Conservation (phyloP, 2,329 filamentous ascomycete genomes). For the Pseudogymnoascus pannorum region DNA sequence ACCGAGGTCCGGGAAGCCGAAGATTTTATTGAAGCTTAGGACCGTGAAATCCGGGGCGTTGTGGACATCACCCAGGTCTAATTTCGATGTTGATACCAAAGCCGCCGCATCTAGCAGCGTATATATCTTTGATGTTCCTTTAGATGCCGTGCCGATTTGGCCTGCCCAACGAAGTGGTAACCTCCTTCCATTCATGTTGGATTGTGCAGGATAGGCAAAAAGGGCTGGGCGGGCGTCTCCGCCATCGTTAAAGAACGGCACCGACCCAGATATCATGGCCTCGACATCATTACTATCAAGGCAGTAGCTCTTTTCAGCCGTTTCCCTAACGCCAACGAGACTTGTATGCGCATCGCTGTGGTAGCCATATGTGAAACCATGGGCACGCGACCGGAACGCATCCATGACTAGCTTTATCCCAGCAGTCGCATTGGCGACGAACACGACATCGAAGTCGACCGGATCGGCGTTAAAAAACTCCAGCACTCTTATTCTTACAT, state of each 20-base stretch:
- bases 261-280: conserved; percentile 49
- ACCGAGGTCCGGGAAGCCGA: conserved; percentile 88
- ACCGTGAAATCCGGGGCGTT: conserved; percentile 75
- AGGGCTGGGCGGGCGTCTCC: conserved; percentile 33
- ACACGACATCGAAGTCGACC: conserved; percentile 76
- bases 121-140: conserved; percentile 38
- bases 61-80: conserved; percentile 58
- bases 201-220: conserved; percentile 85
- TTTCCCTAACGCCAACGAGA: conserved; percentile 68
- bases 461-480: conserved; percentile 76
- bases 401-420: conserved; percentile 83
- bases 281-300: conserved; percentile 58
- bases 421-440: conserved; percentile 87
- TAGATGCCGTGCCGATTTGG: conserved; percentile 33
- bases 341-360: conserved; percentile 81
- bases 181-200: conserved; percentile 80
- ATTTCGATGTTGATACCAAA: conserved; percentile 65
- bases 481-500: conserved; percentile 63
- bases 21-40: conserved; percentile 94
- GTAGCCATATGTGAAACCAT: conserved; percentile 75
- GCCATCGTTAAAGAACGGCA: conserved; percentile 26
- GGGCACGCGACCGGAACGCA: conserved; percentile 57
- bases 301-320: conserved; percentile 58
- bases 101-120: conserved; percentile 81
- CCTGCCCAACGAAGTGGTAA: conserved; percentile 64